Conservation (phyloP, 2,329 filamentous ascomycete species). For the Tolypocladium amazonense region DNA sequence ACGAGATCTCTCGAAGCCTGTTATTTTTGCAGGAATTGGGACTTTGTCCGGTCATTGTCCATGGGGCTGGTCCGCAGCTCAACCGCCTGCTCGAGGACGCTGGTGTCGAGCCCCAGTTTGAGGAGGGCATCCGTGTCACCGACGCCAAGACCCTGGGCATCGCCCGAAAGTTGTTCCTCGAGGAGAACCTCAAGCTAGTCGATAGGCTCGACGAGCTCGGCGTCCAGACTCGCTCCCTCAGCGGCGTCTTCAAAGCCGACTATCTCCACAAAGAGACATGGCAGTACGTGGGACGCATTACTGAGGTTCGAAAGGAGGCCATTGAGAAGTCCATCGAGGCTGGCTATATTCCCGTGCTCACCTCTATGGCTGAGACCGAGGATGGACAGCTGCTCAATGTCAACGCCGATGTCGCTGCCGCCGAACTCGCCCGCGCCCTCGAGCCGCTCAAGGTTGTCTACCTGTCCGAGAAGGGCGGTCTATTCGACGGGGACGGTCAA, state of each 20-base stretch:
- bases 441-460: conserved; percentile 97
- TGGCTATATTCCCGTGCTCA: conserved; percentile 85
- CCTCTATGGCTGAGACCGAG: conserved; percentile 88
- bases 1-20: conserved; percentile 80
- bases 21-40: conserved; percentile 92
- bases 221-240: conserved; percentile 80
- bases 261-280: conserved; percentile 96
- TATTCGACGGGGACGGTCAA: conserved; percentile 86
- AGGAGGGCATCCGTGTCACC: conserved; percentile 91
- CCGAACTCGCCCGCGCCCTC: conserved; percentile 78
- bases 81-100: conserved; percentile 85
- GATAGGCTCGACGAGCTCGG: conserved; percentile 84
- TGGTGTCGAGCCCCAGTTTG: conserved; percentile 88
- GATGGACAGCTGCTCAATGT: conserved; percentile 94
- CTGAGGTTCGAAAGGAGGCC: conserved; percentile 76
- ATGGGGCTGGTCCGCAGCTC: conserved; percentile 89
- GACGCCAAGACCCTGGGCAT: conserved; percentile 90
- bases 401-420: conserved; percentile 93
- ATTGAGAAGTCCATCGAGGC: conserved; percentile 88
- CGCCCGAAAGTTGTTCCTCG: conserved; percentile 83
- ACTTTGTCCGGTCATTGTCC: conserved; percentile 88
- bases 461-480: conserved; percentile 92
- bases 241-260: conserved; percentile 83
- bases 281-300: conserved; percentile 92
- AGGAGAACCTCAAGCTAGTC: conserved; percentile 89